Base-by-base conservation (phyloP, 2,329 filamentous ascomycete species). In the Fusarium cicatricum region DNA sequence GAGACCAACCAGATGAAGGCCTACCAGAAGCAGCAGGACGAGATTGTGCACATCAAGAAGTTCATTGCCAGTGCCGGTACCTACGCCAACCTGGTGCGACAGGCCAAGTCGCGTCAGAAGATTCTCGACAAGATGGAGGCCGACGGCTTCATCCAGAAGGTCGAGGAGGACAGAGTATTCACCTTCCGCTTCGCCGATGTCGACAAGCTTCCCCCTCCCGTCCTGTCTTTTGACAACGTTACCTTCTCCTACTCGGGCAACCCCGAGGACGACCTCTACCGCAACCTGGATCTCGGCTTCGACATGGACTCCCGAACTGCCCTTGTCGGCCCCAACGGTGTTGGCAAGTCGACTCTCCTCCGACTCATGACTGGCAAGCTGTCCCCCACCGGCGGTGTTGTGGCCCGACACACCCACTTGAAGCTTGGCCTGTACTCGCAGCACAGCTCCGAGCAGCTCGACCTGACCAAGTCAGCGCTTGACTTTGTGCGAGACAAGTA, bases 91-190 rank as follows among this genome's bases (percentile, higher is more conserved):
- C 85, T 99, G 83, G 95, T 99, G 74, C 87, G 91, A 77, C 95
- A 99, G 81, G 96, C 96, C 79, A 99, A 99, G 85, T 98, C 95
- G 37, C 89, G 95, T 65, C 95, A 99, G 80, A 99, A 99, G 91
- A 98, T 98, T 78, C 85, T 98, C 67, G 95, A 99, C 86, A 99
- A 99, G 89, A 99, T 99, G 95, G 94, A 98, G 85, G 95, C 96
- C 69, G 95, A 99, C 72, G 95, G 95, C 67, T 95, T 98, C 78
- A 98, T 99, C 74, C 90, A 99, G 79, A 91, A 92, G 52, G 92
- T 99, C 60, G 78, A 84, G 51, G 79, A 86, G 63, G 95, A 99
- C 79, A 86, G 87, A 60, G 90, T 97, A 73, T 99, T 99, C 82
- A 94, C 89, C 54, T 99, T 99, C 89, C 89, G 94, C 72, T 99